Conservation (phyloP, 2,329 filamentous ascomycete genomes). For the Colletotrichum noveboracense region DNA sequence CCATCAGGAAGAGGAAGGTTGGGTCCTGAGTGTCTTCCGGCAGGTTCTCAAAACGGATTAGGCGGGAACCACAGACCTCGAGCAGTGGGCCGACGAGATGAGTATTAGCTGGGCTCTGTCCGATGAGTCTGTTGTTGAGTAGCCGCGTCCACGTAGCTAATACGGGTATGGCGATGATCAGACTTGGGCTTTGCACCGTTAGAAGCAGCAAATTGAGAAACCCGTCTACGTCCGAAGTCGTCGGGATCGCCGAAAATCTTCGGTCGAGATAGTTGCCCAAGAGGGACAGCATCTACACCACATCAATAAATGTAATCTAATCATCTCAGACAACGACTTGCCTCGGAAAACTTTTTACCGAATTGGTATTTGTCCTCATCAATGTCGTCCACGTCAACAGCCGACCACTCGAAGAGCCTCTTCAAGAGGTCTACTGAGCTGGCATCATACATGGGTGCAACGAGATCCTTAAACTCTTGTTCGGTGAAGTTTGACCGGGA, state of each 20-base stretch:
- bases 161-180: conserved; percentile 92
- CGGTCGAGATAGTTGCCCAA: conserved; percentile 85
- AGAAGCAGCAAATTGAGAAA: conserved; percentile 82
- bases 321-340: conserved; percentile 41
- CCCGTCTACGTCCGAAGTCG: conserved; percentile 68
- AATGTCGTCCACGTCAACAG: conserved; percentile 80
- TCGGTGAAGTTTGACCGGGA: conserved; percentile 75
- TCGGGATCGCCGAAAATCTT: conserved; percentile 70
- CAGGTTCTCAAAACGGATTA: conserved; percentile 87
- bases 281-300: conserved; percentile 76
- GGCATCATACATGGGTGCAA: conserved; percentile 79
- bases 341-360: conserved; percentile 93
- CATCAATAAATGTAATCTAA: background rate
- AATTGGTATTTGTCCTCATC: conserved; percentile 92
- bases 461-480: conserved; percentile 78
- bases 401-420: conserved; percentile 80
- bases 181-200: conserved; percentile 83
- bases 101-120: conserved; percentile 65
- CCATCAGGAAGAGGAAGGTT: conserved; percentile 81
- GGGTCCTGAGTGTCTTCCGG: conserved; percentile 83
- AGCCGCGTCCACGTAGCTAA: conserved; percentile 89
- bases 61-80: conserved; percentile 80
- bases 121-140: conserved; percentile 73
- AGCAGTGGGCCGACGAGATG: conserved; percentile 77
- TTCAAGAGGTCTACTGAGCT: conserved; percentile 74